These are phyloP conservation scores for Phlyctochytrium planicorne DNA, from an alignment of 192 early-diverging fungal genomes.

Conservation along the genomic window DNA sequence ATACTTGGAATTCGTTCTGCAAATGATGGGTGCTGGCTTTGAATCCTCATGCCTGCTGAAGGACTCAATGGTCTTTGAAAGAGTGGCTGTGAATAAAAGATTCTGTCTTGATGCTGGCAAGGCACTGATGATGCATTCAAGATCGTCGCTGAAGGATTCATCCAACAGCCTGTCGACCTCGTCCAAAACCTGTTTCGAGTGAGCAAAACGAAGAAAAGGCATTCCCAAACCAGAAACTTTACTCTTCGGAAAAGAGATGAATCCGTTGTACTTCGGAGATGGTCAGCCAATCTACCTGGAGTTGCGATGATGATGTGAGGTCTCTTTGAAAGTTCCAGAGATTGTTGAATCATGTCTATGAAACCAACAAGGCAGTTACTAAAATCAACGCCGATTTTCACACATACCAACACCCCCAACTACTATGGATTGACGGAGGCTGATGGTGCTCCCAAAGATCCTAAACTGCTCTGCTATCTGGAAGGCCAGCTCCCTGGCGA, in stretches of 20 bases:
- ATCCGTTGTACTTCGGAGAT: constrained; percentile 76
- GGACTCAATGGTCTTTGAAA: constrained; percentile 84
- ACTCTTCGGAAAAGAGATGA: constrained; percentile 71
- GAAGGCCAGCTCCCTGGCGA: constrained; percentile 93
- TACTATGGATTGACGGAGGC: constrained; percentile 77
- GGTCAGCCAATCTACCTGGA: constrained; percentile 92
- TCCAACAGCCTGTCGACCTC: constrained; percentile 93
- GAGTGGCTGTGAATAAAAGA: constrained; percentile 94
- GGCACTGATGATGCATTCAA: constrained; percentile 72
- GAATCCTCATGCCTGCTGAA: no score
- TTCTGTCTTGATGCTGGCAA: constrained; percentile 88
- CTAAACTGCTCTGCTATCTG: constrained; percentile 99
- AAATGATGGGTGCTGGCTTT: background rate
- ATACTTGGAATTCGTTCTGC: background rate
- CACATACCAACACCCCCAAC: constrained; percentile 83
- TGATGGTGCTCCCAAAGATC: constrained; percentile 85
- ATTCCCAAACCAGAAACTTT: constrained; percentile 65
- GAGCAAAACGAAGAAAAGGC: background rate
- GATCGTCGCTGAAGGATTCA: constrained; percentile 62
- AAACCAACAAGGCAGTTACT: no score
- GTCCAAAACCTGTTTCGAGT: constrained; percentile 65
- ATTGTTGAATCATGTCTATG: constrained; percentile 90
- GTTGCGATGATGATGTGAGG: constrained; percentile 96
- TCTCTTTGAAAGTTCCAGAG: constrained; percentile 73
- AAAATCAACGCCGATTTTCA: background rate